Conservation (phyloP, 305 asterid species). For the Euphrasia arctica region DNA sequence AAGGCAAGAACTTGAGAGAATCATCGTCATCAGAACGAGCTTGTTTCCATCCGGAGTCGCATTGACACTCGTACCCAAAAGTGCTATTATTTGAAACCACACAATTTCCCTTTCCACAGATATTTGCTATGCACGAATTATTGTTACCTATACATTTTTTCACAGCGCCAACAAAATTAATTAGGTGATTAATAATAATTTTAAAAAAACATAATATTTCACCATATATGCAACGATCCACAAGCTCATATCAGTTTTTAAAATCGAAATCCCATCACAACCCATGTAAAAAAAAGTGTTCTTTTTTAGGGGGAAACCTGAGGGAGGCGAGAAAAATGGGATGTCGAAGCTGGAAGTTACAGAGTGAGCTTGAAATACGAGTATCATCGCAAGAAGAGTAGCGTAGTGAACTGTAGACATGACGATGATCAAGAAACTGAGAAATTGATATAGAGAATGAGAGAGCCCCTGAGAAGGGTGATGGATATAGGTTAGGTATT, state of each 20-base stretch:
- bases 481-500: constrained; percentile 7
- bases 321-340: constrained; percentile 38
- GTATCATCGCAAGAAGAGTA: constrained; percentile 34
- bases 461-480: neutral
- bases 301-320: constrained; percentile 31
- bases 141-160: constrained; percentile 28
- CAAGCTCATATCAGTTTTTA: neutral
- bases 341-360: constrained; percentile 36
- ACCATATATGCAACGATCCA: neutral
- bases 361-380: constrained; percentile 29
- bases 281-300: constrained; percentile 4
- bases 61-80: constrained; percentile 57
- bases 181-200: neutral
- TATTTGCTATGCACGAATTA: constrained; percentile 42
- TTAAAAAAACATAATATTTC: too few relatives aligned
- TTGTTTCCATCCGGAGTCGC: constrained; percentile 79
- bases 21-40: constrained; percentile 43
- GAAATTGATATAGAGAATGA: too few relatives aligned
- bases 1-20: constrained; percentile 54
- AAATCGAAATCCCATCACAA: constrained; percentile 15
- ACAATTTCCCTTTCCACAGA: constrained; percentile 79
- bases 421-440: constrained; percentile 28
- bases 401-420: constrained; percentile 41
- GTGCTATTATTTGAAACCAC: constrained; percentile 35
- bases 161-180: neutral